A percentile compares a stretch with the other conserved stretches of the same genome.
phyloP scores from a whole-genome alignment of 2,329 filamentous ascomycete species.

The Calonectria fujianensis region DNA sequence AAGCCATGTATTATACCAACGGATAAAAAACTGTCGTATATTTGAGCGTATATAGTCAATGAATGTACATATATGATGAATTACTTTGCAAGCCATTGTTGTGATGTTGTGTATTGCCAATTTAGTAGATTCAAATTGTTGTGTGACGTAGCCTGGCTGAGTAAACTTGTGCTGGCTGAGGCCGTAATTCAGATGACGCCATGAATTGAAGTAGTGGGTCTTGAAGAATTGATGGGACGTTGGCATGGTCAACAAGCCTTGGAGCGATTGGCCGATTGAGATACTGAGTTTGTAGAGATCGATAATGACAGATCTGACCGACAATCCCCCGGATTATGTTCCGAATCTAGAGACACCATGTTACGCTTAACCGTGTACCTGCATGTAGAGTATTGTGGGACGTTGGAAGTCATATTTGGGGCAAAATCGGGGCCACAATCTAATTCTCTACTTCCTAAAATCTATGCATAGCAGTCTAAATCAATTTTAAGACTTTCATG shows the following conservation, averaged over 20 bases:
- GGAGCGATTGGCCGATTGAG: background rate
- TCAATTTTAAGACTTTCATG: background rate
- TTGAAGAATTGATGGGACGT: background rate
- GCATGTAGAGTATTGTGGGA: background rate
- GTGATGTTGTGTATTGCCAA: background rate
- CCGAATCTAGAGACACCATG: background rate
- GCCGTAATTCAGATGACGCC: background rate
- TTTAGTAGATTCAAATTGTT: no score
- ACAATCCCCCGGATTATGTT: background rate
- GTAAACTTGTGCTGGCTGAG: background rate
- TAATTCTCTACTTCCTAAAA: background rate
- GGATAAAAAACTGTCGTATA: background rate
- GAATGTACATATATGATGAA: background rate
- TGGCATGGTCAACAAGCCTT: background rate
- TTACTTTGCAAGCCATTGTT: background rate
- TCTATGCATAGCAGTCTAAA: background rate
- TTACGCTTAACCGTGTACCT: background rate
- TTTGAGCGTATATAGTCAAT: slow-evolving; percentile 13
- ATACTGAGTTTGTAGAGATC: background rate
- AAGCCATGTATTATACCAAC: background rate
- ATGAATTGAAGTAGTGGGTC: background rate
- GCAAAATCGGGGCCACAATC: background rate
- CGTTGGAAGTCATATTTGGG: background rate
- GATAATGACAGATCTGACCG: background rate
- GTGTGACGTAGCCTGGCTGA: no score